phyloP scores from a whole-genome alignment of 2,329 filamentous ascomycete genomes.

The Ceratocystis ficicola region DNA sequence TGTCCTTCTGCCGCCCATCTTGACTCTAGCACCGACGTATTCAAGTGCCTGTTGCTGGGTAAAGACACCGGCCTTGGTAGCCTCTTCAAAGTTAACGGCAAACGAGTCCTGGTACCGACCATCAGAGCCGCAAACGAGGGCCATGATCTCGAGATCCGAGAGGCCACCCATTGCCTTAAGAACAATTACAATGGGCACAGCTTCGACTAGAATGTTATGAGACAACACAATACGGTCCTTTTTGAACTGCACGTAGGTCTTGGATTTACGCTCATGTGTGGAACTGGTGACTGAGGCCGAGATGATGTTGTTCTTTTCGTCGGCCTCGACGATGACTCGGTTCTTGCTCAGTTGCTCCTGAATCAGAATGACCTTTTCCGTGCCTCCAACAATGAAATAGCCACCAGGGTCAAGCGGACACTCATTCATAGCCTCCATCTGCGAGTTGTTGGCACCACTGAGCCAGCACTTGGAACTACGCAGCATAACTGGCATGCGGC shows the following conservation, averaged over 20 bases:
- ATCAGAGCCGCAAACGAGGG: conserved; percentile 79
- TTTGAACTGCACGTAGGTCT: conserved; percentile 89
- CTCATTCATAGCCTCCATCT: conserved; percentile 89
- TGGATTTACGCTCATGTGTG: conserved; percentile 93
- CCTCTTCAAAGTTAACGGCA: conserved; percentile 87
- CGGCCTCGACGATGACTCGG: conserved; percentile 89
- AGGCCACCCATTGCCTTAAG: conserved; percentile 89
- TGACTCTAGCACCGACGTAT: conserved; percentile 75
- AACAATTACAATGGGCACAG: conserved; percentile 87
- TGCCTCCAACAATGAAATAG: conserved; percentile 95
- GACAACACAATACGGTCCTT: conserved; percentile 82
- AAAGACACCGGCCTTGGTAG: conserved; percentile 67
- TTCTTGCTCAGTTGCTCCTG: conserved; percentile 99
- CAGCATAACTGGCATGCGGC: conserved; percentile 91
- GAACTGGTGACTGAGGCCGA: conserved; percentile 95
- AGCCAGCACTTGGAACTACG: conserved; percentile 89
- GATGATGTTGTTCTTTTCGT: conserved; percentile 82
- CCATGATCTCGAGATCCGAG: conserved; percentile 87
- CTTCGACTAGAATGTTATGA: conserved; percentile 86
- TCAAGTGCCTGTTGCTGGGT: conserved; percentile 94
- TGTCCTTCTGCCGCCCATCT: conserved; percentile 63
- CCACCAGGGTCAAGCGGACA: conserved; percentile 92
- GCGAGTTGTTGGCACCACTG: conserved; percentile 65
- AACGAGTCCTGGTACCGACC: conserved; percentile 89
- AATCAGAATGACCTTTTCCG: conserved; percentile 96